A percentile compares a stretch with the other conserved stretches of the same genome.
Conservation (phyloP, 176 grass and related monocot genomes). For the Musa beccarii region DNA sequence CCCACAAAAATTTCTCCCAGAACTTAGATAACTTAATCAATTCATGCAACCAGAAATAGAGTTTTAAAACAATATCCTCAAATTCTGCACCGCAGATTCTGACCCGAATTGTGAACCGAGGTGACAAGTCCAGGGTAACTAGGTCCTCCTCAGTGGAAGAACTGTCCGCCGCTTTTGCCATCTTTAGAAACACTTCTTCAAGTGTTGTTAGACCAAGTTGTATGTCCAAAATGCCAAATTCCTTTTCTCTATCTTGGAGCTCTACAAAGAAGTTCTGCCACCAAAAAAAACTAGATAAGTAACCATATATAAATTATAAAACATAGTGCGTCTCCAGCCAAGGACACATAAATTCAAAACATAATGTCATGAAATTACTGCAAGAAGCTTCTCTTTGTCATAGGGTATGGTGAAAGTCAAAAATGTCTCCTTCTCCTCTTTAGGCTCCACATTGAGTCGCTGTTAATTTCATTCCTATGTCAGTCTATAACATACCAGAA, state of each 20-base stretch:
- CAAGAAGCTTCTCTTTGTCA: conserved; percentile 69
- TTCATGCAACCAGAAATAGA: not conserved
- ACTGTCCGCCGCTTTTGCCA: conserved; percentile 86
- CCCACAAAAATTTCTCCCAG: too few relatives aligned
- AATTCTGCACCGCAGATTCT: not conserved
- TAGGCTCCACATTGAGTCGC: conserved; percentile 54
- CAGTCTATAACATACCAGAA: not conserved
- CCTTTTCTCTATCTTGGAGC: conserved; percentile 72
- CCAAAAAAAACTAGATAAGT: not conserved
- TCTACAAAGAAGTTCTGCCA: conserved; percentile 75
- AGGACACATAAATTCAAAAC: conserved; percentile 11
- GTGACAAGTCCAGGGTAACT: conserved; percentile 56
- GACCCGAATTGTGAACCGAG: conserved; percentile 80
- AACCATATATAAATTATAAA: not conserved
- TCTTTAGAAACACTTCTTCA: conserved; percentile 94
- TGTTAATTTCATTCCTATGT: conserved; percentile 20
- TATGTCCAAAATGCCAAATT: conserved; percentile 87
- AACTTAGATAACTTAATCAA: not conserved
- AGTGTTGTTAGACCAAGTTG: conserved; percentile 89
- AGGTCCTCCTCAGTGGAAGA: conserved; percentile 65
- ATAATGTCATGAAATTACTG: conserved; percentile 36
- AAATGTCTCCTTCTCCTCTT: conserved; percentile 78
- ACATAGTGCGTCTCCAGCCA: not conserved
- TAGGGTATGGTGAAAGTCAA: conserved; percentile 90
- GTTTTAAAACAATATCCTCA: not conserved